phyloP scores from a whole-genome alignment of 192 early-diverging fungal species.

The Backusella parvicylindrica region DNA sequence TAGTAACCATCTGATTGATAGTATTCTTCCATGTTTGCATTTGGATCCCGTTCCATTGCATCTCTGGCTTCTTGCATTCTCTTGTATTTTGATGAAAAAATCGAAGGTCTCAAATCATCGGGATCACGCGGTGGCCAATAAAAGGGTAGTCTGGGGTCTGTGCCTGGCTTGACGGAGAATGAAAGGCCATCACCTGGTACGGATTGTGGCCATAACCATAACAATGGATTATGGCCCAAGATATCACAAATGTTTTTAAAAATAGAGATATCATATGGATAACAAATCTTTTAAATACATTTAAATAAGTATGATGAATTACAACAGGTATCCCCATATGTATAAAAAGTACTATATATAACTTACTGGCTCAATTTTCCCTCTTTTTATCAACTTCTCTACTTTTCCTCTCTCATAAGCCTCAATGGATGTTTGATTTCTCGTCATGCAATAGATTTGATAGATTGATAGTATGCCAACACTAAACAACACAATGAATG shows the following conservation, averaged over 20 bases:
- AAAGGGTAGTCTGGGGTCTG: conserved; percentile 17
- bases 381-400: conserved; percentile 52
- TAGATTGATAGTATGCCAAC: conserved; percentile 69
- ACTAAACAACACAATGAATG: conserved; percentile 67
- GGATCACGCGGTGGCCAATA: conserved; percentile 38
- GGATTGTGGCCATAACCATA: conserved; percentile 76
- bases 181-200: conserved; percentile 63
- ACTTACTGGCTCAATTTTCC: conserved; percentile 56
- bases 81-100: conserved; percentile 24
- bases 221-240: conserved; percentile 61
- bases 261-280: conserved; percentile 82
- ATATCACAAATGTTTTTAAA: conserved; percentile 70
- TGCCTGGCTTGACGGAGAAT: conserved; percentile 55
- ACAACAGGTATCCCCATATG: not conserved
- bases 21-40: not conserved
- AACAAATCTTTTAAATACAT: conserved; percentile 36
- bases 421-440: conserved; percentile 82
- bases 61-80: conserved; percentile 18
- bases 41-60: not conserved
- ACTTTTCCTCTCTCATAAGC: conserved; percentile 72
- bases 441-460: conserved; percentile 66
- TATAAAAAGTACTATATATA: too few relatives aligned
- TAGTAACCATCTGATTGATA: conserved; percentile 20
- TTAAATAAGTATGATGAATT: not conserved
- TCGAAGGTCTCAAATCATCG: conserved; percentile 36